Conservation (phyloP, 768 basidiomycete species). For the Mrakia gelida region DNA sequence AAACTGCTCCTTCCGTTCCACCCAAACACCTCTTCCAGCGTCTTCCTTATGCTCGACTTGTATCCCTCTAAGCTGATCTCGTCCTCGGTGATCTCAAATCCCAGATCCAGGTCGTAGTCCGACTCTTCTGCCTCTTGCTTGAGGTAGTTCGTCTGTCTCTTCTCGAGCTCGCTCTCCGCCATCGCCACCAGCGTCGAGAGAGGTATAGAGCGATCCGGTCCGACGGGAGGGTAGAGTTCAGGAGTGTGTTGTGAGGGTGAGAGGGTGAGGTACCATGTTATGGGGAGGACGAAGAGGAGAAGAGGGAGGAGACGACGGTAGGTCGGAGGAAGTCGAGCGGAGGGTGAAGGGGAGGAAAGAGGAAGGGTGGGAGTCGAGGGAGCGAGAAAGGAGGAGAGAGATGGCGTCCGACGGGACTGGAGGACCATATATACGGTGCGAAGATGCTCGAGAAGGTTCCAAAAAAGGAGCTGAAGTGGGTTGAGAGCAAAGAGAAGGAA, state of each 20-base stretch:
- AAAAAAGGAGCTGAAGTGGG: no score
- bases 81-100: not conserved
- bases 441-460: not conserved
- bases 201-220: constrained; percentile 3
- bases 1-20: not conserved
- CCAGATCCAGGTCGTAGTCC: constrained; percentile 5
- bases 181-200: constrained; percentile 10
- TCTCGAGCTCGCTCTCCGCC: constrained; percentile 2
- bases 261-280: not conserved
- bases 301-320: constrained; percentile 2
- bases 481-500: no score
- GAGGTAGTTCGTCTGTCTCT: not conserved
- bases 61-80: constrained; percentile 12
- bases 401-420: not conserved
- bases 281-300: constrained; percentile 2
- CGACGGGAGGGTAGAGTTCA: no score
- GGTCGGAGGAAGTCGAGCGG: not conserved
- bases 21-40: constrained; percentile 8
- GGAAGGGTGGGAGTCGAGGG: not conserved
- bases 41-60: not conserved
- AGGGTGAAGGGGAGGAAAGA: not conserved
- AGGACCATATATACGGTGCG: not conserved
- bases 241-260: not conserved
- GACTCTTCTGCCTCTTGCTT: not conserved
- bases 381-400: not conserved